Base-by-base conservation (phyloP, 257 asterid species). In the Solanum pennellii region DNA sequence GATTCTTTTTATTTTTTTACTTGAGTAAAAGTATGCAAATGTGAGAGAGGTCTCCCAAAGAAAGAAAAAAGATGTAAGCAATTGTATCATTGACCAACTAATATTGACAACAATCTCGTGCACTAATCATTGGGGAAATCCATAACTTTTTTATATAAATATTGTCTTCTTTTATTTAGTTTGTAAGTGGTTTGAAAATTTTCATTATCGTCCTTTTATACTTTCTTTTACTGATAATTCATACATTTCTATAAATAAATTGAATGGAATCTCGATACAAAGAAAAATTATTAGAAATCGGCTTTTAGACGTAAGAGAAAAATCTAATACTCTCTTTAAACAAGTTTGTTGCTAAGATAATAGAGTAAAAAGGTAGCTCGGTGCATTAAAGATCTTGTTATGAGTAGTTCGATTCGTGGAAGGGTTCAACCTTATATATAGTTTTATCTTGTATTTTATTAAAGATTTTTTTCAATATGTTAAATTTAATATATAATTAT, bases 241-340 rank as follows among this genome's bases (percentile, higher is more conserved):
- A 5, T 0, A 35, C 20, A 6, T 42, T 12, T 75, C 7, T 14
- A 1, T 15, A 14, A 14, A 49, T 14, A 49, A 49, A 49, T 49
- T 5, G 21, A 49, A 15, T 2, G 0, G 0, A 9, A 21, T 21
- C 2, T 60, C 6, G 6, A 23, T 23, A 5, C 0, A 65, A 2
- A 65, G 9, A 65, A 65, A 2, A n/a, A 2, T 66, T 66, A 9
- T 1, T 66, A 25, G 37, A 18, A 1, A 10, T 62, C 11, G 3
- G 5, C n/a, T 56, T 20, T 56, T 56, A 0, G n/a, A 56, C 0
- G 5, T 56, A 7, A 56, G 65, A 56, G 65, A 56, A 23, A 14
- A 62, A 59, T 59, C 5, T 59, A 59, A 25, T 3, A 8, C 10
- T 8, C 31, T 23, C 31, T 62, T 62, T 62, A 23, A 62, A 62